A percentile compares a stretch with the other conserved stretches of the same genome.
These are phyloP conservation scores for Breynia disticha DNA, from an alignment of 441 rosid species.

Conservation along the genomic window DNA sequence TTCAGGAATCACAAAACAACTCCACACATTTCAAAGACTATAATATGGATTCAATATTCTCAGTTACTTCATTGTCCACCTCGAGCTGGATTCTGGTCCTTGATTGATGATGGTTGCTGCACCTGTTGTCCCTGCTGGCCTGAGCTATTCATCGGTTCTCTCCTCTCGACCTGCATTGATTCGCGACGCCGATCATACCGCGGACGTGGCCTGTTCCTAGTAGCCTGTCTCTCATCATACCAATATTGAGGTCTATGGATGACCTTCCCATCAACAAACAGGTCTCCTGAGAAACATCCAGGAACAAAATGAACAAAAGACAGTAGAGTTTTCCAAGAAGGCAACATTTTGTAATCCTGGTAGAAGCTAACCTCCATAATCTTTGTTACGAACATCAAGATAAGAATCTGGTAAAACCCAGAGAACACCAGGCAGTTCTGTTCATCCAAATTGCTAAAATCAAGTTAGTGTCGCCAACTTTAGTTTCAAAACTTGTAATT, in stretches of 20 bases:
- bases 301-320: constrained; percentile 1
- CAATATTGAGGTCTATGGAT: constrained; percentile 75
- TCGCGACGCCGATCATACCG: constrained; percentile 67
- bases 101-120: constrained; percentile 13
- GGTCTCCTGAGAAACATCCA: constrained; percentile 49
- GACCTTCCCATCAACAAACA: constrained; percentile 78
- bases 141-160: constrained; percentile 30
- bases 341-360: no score
- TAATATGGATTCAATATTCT: no score
- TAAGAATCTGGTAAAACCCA: constrained; percentile 97
- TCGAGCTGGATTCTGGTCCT: constrained; percentile 17
- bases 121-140: no score
- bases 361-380: constrained; percentile 73
- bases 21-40: no score
- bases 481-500: no score
- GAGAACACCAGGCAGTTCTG: constrained; percentile 78
- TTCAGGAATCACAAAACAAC: no score
- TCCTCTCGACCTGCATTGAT: constrained; percentile 63
- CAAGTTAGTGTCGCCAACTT: not conserved
- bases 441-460: constrained; percentile 17
- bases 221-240: constrained; percentile 44
- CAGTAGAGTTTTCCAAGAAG: not conserved
- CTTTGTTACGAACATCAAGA: constrained; percentile 91
- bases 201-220: constrained; percentile 49
- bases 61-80: constrained; percentile 6